Conservation (phyloP, 495 filamentous ascomycete genomes). For the Pyrenula aspistea region DNA sequence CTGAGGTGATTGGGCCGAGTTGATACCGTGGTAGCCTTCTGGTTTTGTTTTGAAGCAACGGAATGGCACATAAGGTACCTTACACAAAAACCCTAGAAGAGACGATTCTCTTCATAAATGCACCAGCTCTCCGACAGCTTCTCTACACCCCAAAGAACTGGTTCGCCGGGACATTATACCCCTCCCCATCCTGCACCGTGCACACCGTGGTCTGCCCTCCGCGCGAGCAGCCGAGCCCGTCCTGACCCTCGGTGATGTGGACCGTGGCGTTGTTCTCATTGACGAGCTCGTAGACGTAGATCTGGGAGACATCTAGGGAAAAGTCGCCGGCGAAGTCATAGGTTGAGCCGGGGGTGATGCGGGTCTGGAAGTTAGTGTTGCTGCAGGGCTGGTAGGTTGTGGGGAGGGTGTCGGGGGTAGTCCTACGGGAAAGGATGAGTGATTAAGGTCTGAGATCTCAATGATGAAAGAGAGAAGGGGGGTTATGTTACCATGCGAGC, state of each 20-base stretch:
- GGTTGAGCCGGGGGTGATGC: not conserved
- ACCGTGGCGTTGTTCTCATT: not conserved
- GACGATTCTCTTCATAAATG: too few relatives aligned
- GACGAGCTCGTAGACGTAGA: not conserved
- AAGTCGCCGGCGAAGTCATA: not conserved
- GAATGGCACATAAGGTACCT: not conserved
- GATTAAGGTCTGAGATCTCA: not conserved
- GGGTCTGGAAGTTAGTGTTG: not conserved
- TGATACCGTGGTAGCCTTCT: too few relatives aligned
- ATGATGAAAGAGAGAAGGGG: not conserved
- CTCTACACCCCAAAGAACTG: not conserved
- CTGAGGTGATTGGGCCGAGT: constrained; percentile 44
- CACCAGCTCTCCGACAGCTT: not conserved
- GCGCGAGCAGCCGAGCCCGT: not conserved
- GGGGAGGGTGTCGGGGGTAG: too few relatives aligned
- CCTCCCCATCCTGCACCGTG: not conserved
- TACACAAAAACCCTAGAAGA: not conserved
- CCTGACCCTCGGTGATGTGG: not conserved
- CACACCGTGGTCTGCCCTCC: not conserved
- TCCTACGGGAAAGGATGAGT: too few relatives aligned
- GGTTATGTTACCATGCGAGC: not conserved
- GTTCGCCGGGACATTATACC: not conserved
- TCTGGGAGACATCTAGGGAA: not conserved
- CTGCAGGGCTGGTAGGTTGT: not conserved
- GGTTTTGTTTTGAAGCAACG: too few relatives aligned